These are phyloP conservation scores for Pseudotsuga menziesii DNA, from an alignment of 75 land plant species.

Conservation along the genomic window DNA sequence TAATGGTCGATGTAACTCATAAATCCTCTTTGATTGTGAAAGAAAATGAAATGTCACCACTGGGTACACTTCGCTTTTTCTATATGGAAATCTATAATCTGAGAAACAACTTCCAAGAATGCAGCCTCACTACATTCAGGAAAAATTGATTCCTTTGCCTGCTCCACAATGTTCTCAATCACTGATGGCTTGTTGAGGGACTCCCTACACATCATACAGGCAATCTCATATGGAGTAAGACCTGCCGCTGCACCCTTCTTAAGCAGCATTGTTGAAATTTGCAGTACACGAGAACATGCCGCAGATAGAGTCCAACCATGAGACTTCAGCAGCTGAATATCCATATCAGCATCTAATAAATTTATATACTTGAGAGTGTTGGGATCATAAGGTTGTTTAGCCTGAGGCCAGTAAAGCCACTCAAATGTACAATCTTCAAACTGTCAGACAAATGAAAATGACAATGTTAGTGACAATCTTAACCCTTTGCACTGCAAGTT, in stretches of 20 bases:
- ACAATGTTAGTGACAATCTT: too few relatives aligned
- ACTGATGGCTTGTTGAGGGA: constrained; percentile 51
- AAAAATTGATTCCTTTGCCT: constrained; percentile 44
- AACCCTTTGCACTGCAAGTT: too few relatives aligned
- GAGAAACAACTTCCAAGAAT: constrained; percentile 54
- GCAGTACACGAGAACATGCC: constrained; percentile 49
- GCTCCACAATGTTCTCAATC: constrained; percentile 67
- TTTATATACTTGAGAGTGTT: constrained; percentile 60
- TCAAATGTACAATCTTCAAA: constrained; percentile 96
- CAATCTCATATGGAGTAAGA: constrained; percentile 65
- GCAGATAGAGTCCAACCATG: constrained; percentile 65
- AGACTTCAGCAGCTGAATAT: constrained; percentile 54
- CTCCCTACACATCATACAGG: constrained; percentile 80
- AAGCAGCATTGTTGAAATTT: constrained; percentile 81
- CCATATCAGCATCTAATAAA: constrained; percentile 68
- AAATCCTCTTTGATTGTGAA: too few relatives aligned
- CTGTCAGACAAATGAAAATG: constrained; percentile 30
- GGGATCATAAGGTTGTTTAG: constrained; percentile 41
- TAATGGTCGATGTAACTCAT: too few relatives aligned
- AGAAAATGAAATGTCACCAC: too few relatives aligned
- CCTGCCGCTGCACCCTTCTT: constrained; percentile 85
- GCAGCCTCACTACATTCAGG: constrained; percentile 45
- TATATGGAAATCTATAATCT: constrained; percentile 47
- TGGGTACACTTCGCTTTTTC: not conserved
- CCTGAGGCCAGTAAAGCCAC: constrained; percentile 92